Evolutionary conservation across 805 yeast genomes (phyloP), one percentile per base, ranked within the genome.

Genomic region (Spathaspora girioi): DNA sequence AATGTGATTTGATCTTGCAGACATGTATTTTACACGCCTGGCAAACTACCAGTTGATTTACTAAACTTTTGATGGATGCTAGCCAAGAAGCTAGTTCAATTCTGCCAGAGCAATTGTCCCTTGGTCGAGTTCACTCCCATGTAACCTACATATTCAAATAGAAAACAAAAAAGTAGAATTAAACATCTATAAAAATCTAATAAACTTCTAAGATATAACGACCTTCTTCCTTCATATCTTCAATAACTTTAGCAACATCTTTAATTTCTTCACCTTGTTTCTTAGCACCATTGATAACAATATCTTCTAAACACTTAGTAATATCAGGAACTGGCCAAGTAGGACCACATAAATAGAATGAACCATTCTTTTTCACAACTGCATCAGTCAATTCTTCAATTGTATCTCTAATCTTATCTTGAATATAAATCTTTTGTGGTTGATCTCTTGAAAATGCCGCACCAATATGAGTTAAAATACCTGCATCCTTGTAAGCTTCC

Each of bases 301-400:
- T 87, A 57, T 89, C 96, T 63, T 87, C 87, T 59, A 93, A 76
- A 61, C 97, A 96, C 43, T 86, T 87, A 49, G 97, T 88, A 61
- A 93, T 88, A 68, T 92, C 97, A 10, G 98, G 97, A 64, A 93
- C 97, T 32, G 98, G 98, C 98, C 98, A 93, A 1, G 97, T 93
- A 43, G 98, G 98, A 56, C 98, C 98, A 83, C 98, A 93, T 67
- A 93, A 79, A 75, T 93, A 93, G 81, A 93, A 93, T 23, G 91
- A 85, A 52, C 98, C 98, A 52, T 85, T 75, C 72, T 91, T 79
- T 56, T 76, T 73, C 43, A 84, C 86, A 69, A 93, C 82, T 47
- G 97, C 92, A 43, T 83, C 88, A 46, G 87, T 87, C 69, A 93
- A 79, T 43, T 82, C 86, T 48, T 76, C 79, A 62, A 89, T 72